Base-by-base conservation (phyloP, 179 eudicot genomes). In the Beta corolliflora region DNA sequence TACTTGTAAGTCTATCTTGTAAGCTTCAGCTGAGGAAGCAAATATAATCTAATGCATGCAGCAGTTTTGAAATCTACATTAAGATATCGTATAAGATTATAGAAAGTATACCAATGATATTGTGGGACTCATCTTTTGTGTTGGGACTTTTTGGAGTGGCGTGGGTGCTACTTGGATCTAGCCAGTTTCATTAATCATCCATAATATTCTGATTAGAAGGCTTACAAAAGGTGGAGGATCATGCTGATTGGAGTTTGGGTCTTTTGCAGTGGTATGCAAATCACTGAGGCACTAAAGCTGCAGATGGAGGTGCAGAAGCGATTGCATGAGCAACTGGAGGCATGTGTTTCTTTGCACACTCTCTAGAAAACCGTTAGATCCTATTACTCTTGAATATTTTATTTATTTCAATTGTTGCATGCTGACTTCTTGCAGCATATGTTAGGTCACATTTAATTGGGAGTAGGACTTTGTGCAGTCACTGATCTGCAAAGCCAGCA, bases 251-350 rank as follows among this genome's bases (percentile, higher is more conserved):
- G 52, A 69, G 52, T 69, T 69, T 69, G 10, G 15, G 16, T 69
- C 13, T 19, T 69, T 41, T 69, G 73, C 73, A 69, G 73, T 69
- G 73, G 73, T 45, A 69, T 69, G 73, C 52, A 69, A 44, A 69
- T 69, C 53, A 69, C 73, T 9, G 73, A 69, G 73, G 73, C 73
- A 44, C 53, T 69, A 44, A 69, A 69, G 73, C 14, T 69, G 73
- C 73, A 69, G 52, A 69, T 69, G 73, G 73, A 69, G 73, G 73
- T 69, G 73, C 73, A 69, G 73, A 69, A 69, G 73, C 48, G 73
- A 69, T 69, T 69, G 73, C 73, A 69, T 69, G 73, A 69, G 73
- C 73, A 69, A 69, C 41, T 69, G 52, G 73, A 69, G 73, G 73
- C 73, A 69, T 69, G 73, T 69, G 73, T 69, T 69, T 44, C 52